Conservation (phyloP, 2,329 filamentous ascomycete species). For the Penicillium oxalicum region DNA sequence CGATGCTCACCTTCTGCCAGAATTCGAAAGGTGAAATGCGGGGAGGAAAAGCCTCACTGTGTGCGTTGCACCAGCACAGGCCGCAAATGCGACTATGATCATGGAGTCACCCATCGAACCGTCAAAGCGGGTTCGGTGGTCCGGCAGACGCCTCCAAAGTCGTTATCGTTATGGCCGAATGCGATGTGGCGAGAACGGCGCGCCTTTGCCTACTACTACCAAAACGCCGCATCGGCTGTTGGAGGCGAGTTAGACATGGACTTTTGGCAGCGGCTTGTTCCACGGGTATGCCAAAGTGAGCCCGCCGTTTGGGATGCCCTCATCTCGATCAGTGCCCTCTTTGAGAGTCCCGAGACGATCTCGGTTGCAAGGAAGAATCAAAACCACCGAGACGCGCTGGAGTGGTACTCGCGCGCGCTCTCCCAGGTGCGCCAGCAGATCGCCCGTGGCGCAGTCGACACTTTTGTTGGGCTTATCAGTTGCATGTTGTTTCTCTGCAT, state of each 20-base stretch:
- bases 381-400: conserved; percentile 23
- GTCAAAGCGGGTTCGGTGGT: background rate
- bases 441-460: conserved; percentile 19
- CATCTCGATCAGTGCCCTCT: conserved; percentile 32
- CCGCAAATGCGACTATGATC: conserved; percentile 30
- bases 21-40: conserved; percentile 31
- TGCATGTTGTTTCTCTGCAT: conserved; percentile 32
- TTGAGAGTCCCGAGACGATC: conserved; percentile 24
- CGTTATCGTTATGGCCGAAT: conserved; percentile 18
- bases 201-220: conserved; percentile 36
- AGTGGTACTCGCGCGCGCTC: conserved; percentile 30
- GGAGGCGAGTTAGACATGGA: conserved; percentile 30
- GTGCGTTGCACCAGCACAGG: conserved; percentile 27
- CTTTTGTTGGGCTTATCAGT: conserved; percentile 26
- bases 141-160: conserved; percentile 3
- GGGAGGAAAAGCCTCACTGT: conserved; percentile 31
- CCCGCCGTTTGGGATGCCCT: conserved; percentile 37
- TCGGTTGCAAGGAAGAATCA: conserved; percentile 9
- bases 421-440: conserved; percentile 23
- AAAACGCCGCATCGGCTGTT: conserved; percentile 26
- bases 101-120: background rate
- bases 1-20: conserved; percentile 13
- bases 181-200: conserved; percentile 30
- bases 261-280: conserved; percentile 34
- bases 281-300: conserved; percentile 31